A percentile compares a stretch with the other conserved stretches of the same genome.
Conservation (phyloP, 78 protist species). For the Dictyostelium intermedium region DNA sequence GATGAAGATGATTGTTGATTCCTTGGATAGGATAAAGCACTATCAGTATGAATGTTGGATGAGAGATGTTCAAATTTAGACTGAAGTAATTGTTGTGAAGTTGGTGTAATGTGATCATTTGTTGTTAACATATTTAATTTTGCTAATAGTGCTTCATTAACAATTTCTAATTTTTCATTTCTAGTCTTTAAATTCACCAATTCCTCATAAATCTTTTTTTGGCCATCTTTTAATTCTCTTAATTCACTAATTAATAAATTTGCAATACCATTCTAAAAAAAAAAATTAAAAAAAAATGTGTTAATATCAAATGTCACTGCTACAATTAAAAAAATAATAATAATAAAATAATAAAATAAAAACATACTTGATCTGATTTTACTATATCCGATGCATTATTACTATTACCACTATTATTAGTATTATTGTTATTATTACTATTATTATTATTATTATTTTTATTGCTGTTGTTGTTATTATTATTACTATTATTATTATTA, state of each 20-base stretch:
- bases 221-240: constrained; percentile 70
- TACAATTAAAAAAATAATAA: neutral
- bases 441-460: neutral
- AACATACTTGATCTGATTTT: neutral
- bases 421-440: neutral
- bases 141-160: constrained; percentile 35
- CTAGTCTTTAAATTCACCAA: neutral
- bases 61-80: neutral
- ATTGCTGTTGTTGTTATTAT: constrained; percentile 1
- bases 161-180: constrained; percentile 41
- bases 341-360: neutral
- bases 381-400: neutral
- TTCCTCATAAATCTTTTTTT: constrained; percentile 71
- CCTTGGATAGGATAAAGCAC: constrained; percentile 27
- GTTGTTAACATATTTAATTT: constrained; percentile 30
- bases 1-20: neutral
- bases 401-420: neutral
- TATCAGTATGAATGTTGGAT: neutral
- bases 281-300: too few species aligned
- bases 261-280: neutral
- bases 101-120: neutral
- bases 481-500: neutral
- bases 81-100: neutral
- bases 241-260: constrained; percentile 60
- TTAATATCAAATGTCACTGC: too few species aligned